phyloP scores from a whole-genome alignment of 2,329 filamentous ascomycete genomes.

The Lachnellula subtilissima region DNA sequence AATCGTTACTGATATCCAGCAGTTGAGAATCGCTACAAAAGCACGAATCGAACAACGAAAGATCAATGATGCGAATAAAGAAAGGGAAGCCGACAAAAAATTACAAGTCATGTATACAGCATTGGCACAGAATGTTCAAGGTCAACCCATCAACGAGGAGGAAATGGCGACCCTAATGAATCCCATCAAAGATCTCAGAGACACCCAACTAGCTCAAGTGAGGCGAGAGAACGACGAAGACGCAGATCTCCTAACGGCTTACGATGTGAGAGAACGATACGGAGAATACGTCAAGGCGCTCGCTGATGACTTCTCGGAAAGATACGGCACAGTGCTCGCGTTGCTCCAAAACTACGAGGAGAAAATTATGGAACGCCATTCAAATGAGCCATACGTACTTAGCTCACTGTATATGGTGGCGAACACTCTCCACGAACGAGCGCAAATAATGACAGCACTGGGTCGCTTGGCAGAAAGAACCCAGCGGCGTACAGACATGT shows the following conservation, averaged over 20 bases:
- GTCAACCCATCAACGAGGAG: background rate
- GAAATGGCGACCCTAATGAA: background rate
- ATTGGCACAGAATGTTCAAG: background rate
- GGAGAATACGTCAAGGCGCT: background rate
- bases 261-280: background rate
- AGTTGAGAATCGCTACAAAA: background rate
- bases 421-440: no score
- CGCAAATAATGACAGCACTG: no score
- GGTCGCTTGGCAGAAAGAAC: no score
- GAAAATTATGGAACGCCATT: no score
- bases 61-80: background rate
- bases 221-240: background rate
- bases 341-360: no score
- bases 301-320: background rate
- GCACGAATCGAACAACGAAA: background rate
- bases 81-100: background rate
- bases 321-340: background rate
- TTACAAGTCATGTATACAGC: background rate
- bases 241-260: background rate
- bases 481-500: no score
- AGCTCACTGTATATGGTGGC: no score
- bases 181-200: no score
- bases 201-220: background rate
- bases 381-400: no score
- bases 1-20: background rate